Evolutionary conservation across 208 protist genomes (phyloP), one percentile per base, ranked within the genome.

Genomic region (Acanthamoeba lenticulata): DNA sequence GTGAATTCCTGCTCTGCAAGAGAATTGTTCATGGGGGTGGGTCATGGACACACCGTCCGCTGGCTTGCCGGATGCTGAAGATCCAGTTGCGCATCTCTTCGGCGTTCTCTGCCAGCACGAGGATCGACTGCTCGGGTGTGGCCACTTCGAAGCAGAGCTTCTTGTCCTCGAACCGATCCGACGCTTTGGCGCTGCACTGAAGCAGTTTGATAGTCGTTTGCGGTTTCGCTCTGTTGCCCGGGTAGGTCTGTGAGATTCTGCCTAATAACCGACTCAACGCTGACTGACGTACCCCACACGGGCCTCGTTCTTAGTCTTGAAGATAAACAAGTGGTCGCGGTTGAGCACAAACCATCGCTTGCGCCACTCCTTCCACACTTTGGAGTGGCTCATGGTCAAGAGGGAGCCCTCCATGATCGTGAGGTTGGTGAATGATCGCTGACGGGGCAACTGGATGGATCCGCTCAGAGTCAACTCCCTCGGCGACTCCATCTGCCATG

Each of bases 311-410:
- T 85, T 85, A 3, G 74, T 36, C 32, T 85, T 85, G 74, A 40
- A 85, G 74, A 85, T 36, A 24, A 38, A 42, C 3, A 85, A 24
- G 42, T 85, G 42, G 7, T 85, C 74, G 6, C 32, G 19, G 24
- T 19, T 36, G n/a, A 85, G 44, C 44, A 85, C 74, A 29, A 85
- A 85, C 74, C 74, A 85, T 29, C 74, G 74, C 44, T 85, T 85
- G 27, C 74, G 74, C 74, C 74, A 85, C 44, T 85, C 74, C 29
- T 85, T 85, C 74, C 74, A 85, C 44, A 85, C 74, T 42, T 85
- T 85, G 44, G 42, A 57, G 74, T 85, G 74, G 44, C 74, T 85
- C 74, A 85, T 85, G 42, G 74, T 85, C 15, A 85, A 42, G 27
- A 85, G 74, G 29, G 42, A 32, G 9, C 74, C 74, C 44, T 85